These are phyloP conservation scores for Alternaria arborescens DNA, from an alignment of 2,329 filamentous ascomycete species.

Conservation along the genomic window DNA sequence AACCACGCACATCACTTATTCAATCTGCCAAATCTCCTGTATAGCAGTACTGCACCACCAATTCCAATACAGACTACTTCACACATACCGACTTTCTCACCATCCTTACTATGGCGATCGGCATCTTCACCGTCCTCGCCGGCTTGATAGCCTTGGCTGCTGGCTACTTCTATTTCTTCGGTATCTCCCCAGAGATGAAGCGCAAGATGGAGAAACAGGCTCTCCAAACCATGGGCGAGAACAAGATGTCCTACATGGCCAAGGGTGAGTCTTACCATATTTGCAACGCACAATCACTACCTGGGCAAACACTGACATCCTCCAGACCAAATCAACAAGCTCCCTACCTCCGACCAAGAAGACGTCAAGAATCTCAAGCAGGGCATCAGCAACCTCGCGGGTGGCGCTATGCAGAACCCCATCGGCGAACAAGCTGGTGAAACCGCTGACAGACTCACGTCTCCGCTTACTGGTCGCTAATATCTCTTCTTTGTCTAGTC, in stretches of 20 bases:
- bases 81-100: neutral
- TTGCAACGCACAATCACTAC: neutral
- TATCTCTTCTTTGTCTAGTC: slow-evolving; percentile 27
- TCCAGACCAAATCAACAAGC: slow-evolving; percentile 51
- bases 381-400: slow-evolving; percentile 44
- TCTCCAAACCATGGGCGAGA: slow-evolving; percentile 62
- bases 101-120: slow-evolving; percentile 35
- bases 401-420: slow-evolving; percentile 47
- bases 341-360: slow-evolving; percentile 50
- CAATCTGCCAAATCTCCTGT: slow-evolving; percentile 9
- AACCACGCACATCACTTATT: slow-evolving; percentile 10
- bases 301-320: slow-evolving; percentile 15
- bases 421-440: slow-evolving; percentile 50
- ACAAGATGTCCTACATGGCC: slow-evolving; percentile 56
- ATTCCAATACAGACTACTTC: slow-evolving; percentile 6
- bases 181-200: slow-evolving; percentile 58
- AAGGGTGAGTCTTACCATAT: slow-evolving; percentile 40
- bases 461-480: slow-evolving; percentile 52
- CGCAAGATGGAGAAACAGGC: slow-evolving; percentile 57
- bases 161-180: slow-evolving; percentile 58
- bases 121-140: slow-evolving; percentile 44
- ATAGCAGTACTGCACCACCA: slow-evolving; percentile 4
- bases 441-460: slow-evolving; percentile 46
- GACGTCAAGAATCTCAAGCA: slow-evolving; percentile 50
- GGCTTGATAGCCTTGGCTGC: slow-evolving; percentile 42